phyloP scores from a whole-genome alignment of 495 filamentous ascomycete species.

The Geoglossum glabrum region DNA sequence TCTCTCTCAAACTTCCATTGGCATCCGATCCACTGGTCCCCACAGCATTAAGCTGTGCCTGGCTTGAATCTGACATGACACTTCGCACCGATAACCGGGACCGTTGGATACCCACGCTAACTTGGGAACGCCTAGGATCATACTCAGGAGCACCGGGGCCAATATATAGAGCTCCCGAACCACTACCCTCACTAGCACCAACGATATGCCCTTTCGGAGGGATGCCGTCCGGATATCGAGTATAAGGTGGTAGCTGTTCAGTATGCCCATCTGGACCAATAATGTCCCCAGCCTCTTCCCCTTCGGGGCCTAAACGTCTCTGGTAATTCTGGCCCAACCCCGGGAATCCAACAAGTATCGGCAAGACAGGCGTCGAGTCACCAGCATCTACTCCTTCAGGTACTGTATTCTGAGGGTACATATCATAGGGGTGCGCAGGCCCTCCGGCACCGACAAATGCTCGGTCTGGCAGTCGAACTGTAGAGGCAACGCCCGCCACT shows the following conservation, averaged over 20 bases:
- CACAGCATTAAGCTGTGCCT: constrained; percentile 22
- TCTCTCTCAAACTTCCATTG: constrained; percentile 24
- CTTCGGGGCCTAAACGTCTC: constrained; percentile 51
- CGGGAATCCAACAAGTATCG: constrained; percentile 55
- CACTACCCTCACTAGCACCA: constrained; percentile 1
- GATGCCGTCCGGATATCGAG: constrained; percentile 44
- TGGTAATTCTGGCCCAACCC: constrained; percentile 43
- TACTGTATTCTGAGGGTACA: constrained; percentile 8
- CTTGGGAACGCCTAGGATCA: background rate
- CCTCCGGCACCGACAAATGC: constrained; percentile 11
- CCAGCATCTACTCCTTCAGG: background rate
- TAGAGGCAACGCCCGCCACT: constrained; percentile 47
- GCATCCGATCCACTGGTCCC: background rate
- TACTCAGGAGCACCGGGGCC: background rate
- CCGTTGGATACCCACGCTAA: constrained; percentile 14
- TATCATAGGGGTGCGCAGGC: constrained; percentile 8
- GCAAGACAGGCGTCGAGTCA: background rate
- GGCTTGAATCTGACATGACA: constrained; percentile 24
- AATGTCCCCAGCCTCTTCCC: constrained; percentile 66
- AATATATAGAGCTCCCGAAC: background rate
- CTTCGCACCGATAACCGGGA: constrained; percentile 32
- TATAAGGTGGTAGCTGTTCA: constrained; percentile 79
- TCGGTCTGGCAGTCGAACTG: constrained; percentile 20
- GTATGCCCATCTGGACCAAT: constrained; percentile 81
- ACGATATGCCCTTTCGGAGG: constrained; percentile 16